Base-by-base conservation (phyloP, 1,139 yeast species). In the Candida frijolesensis region DNA sequence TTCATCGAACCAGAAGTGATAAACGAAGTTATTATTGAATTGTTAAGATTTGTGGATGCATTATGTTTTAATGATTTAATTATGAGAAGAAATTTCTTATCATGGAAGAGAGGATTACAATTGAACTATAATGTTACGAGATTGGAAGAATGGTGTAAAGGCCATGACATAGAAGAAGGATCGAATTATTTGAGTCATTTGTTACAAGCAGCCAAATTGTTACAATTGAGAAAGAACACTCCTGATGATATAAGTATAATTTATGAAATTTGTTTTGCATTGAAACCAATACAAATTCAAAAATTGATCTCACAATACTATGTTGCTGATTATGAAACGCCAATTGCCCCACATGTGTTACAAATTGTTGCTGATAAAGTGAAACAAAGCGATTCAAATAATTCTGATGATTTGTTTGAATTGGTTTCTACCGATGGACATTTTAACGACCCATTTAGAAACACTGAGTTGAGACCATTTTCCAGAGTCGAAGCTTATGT, bases 61-160 rank as follows among this genome's bases (percentile, higher is more conserved):
- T 83, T 85, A 59, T 91, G 98, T 71, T 95, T 95, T 79, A 95
- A 95, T 66, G 99, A 95, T 66, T 78, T 95, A 71, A 84, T 95
- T 51, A 89, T 94, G 96, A 85, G 97, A 74, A 84, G 97, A 68
- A 88, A 87, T 71, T 95, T 92, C 71, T 77, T 94, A 65, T 87
- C 97, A 12, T 95, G 99, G 99, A 94, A 94, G 76, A 86, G 99
- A 65, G 99, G 99, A 49, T 79, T 95, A 59, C 99, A 95, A 72
- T 84, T 95, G 71, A 94, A 92, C 67, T 95, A 95, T 74, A 95
- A 95, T 68, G 95, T 92, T 50, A 94, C 99, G 6, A 83, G 99
- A 63, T 80, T 95, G 61, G 98, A 92, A 69, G 99, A 95, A 73
- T 95, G 99, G 99, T 94, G 99, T 71, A 94, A 91, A 72, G 85